Conservation (phyloP, 2,329 filamentous ascomycete species). For the Calonectria crousiana region DNA sequence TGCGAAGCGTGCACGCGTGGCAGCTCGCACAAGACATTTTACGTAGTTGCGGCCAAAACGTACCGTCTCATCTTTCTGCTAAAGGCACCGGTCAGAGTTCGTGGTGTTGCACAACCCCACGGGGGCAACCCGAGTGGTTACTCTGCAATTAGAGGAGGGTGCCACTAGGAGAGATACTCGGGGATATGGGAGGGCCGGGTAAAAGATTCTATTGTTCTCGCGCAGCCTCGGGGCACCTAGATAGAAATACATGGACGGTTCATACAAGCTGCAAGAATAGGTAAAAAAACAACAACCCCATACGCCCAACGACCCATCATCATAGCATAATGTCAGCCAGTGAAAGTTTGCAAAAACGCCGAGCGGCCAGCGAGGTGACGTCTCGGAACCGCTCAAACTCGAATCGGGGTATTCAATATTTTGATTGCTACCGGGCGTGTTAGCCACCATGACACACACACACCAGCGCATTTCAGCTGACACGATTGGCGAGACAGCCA, state of each 20-base stretch:
- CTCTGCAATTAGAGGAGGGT: background rate
- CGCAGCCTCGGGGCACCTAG: background rate
- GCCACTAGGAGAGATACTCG: background rate
- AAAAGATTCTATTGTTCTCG: background rate
- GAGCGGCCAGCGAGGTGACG: background rate
- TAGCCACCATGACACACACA: conserved; percentile 20
- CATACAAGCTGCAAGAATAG: background rate
- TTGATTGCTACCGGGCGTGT: conserved; percentile 26
- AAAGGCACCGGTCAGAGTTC: background rate
- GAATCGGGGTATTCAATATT: conserved; percentile 18
- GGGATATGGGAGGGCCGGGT: background rate
- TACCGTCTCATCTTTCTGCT: background rate
- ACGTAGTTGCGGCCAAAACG: background rate
- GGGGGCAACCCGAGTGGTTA: background rate
- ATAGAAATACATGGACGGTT: background rate
- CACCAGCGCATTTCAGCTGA: background rate
- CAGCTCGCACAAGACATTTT: background rate
- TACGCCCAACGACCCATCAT: background rate
- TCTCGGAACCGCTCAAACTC: background rate
- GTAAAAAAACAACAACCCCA: background rate
- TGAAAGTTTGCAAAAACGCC: background rate
- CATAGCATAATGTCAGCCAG: background rate
- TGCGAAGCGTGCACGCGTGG: background rate
- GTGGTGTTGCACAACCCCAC: background rate
- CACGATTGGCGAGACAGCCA: background rate